Base-by-base conservation (phyloP, 2,329 filamentous ascomycete genomes). In the Beauveria bassiana region DNA sequence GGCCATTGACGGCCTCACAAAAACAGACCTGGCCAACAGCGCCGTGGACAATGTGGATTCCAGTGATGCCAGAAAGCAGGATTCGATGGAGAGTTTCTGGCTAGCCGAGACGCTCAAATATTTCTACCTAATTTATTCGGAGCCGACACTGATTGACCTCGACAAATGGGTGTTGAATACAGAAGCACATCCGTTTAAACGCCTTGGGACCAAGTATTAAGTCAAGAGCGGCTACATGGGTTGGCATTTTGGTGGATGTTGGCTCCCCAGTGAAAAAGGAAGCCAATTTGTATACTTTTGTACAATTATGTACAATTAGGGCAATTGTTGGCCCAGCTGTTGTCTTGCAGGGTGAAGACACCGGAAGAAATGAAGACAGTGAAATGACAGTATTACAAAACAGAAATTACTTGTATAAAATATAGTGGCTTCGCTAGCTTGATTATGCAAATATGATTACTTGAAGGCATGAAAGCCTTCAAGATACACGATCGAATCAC, bases 61-160 rank as follows among this genome's bases (percentile, higher is more conserved):
- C 3, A 38, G 26, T 8, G n/a, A n/a, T 5, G 18, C 46, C 1
- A 71, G 71, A 20, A 73, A 75, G 62, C 71, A 75, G 42, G 86
- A 91, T 67, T 81, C 81, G n/a, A 87, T 87, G 84, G 84, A 90
- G 73, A 86, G 79, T 63, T 90, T 90, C 69, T 91, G 88, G 86
- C 76, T 87, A 67, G 84, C 84, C 0, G 88, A 91, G 75, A 91
- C 88, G 31, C 73, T 91, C 64, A 91, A 91, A 74, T 91, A 91
- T 64, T 90, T 90, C 57, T 91, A 87, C 65, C 69, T 91, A 47
- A 80, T 90, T 28, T 91, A 90, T 67, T 83, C 81, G n/a, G 81
- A 88, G 49, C 82, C 85, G 2, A 77, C 81, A 14, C 66, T 85
- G 20, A 74, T 89, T 24, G 88, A 81, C 68, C 68, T 91, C 68